Conservation (phyloP, 2,329 filamentous ascomycete species). For the Tothia fuscella region DNA sequence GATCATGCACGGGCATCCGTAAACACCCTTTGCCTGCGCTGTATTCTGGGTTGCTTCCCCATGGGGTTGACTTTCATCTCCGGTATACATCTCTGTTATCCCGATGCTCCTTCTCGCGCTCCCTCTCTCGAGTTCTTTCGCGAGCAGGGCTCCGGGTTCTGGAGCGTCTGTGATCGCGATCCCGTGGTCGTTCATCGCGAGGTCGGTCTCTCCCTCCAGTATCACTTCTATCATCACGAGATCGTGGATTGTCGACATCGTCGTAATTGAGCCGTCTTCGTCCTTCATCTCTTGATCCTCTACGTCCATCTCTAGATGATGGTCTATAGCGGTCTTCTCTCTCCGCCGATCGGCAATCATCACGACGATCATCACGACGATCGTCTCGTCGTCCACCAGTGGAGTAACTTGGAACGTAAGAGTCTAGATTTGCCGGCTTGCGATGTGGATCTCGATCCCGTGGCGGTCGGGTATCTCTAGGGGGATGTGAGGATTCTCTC, state of each 20-base stretch:
- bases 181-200: conserved; percentile 8
- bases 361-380: conserved; percentile 10
- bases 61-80: too few species aligned
- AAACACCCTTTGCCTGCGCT: too few species aligned
- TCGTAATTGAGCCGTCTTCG: neutral
- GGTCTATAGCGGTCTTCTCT: conserved; percentile 15
- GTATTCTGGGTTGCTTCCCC: too few species aligned
- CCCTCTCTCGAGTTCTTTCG: conserved; percentile 11
- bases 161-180: conserved; percentile 17
- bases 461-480: too few species aligned
- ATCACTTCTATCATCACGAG: conserved; percentile 7
- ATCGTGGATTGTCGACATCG: neutral
- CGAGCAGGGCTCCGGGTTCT: conserved; percentile 17
- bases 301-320: conserved; percentile 8
- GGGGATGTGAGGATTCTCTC: neutral
- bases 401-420: conserved; percentile 7
- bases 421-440: conserved; percentile 1
- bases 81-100: conserved; percentile 19
- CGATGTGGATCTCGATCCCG: neutral
- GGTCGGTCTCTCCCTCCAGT: conserved; percentile 9
- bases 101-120: conserved; percentile 12
- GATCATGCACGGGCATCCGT: too few species aligned
- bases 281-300: too few species aligned
- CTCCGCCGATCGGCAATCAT: conserved; percentile 15
- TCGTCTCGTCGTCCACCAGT: conserved; percentile 5